Conservation (phyloP, 352 stramenopile genomes). For the Globisporangium carolinianum region DNA sequence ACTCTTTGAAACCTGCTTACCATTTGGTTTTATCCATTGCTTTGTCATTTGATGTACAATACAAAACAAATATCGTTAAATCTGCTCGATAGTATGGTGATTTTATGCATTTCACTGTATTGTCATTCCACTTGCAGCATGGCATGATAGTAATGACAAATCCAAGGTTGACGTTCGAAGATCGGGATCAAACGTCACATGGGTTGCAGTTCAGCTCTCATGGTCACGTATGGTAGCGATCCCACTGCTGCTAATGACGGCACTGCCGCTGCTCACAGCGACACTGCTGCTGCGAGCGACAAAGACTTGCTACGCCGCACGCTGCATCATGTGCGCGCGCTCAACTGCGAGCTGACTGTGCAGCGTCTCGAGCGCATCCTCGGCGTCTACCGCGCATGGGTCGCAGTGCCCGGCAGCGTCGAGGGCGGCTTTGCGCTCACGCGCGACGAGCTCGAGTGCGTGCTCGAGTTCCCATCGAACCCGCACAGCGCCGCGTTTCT, state of each 20-base stretch:
- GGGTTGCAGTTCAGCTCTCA: background rate
- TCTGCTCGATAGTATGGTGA: too few species aligned
- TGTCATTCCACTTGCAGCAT: too few species aligned
- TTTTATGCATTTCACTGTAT: too few species aligned
- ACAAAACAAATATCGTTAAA: too few species aligned
- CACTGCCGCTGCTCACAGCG: background rate
- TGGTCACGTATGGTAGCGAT: too few species aligned
- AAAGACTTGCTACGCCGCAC: slow-evolving; percentile 2
- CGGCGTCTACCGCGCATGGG: slow-evolving; percentile 44
- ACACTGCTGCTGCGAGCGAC: background rate
- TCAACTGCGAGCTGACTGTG: slow-evolving; percentile 39
- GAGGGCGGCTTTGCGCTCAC: slow-evolving; percentile 60
- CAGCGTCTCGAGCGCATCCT: slow-evolving; percentile 48
- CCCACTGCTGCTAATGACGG: too few species aligned
- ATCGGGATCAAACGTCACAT: too few species aligned
- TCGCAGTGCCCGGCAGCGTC: slow-evolving; percentile 32
- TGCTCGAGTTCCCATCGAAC: slow-evolving; percentile 41
- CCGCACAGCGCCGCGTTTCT: slow-evolving; percentile 37
- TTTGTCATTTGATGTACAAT: too few species aligned
- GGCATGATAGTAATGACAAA: too few species aligned
- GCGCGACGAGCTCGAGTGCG: slow-evolving; percentile 48
- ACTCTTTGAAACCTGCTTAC: too few species aligned
- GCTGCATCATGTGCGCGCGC: slow-evolving; percentile 28
- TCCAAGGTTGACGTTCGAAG: too few species aligned
- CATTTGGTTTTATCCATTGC: too few species aligned